phyloP scores from a whole-genome alignment of 495 filamentous ascomycete species.

The Talaromyces adpressus region DNA sequence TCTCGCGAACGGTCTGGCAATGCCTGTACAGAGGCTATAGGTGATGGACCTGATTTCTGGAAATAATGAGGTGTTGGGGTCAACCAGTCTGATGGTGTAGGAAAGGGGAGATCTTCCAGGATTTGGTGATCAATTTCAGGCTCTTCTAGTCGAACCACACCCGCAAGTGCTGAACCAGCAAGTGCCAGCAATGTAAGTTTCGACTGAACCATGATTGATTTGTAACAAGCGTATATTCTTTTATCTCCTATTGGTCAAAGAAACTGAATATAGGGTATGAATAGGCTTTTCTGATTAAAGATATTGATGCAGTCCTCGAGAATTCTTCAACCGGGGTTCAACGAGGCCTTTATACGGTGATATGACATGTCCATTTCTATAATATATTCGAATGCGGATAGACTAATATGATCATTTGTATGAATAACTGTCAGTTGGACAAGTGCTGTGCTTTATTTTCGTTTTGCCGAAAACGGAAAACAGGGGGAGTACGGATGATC shows the following conservation, averaged over 20 bases:
- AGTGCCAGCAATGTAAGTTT: not conserved
- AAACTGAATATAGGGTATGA: not conserved
- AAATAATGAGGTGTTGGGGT: not conserved
- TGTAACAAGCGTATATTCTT: not conserved
- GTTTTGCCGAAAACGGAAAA: not conserved
- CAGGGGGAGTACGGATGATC: not conserved
- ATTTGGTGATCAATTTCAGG: not conserved
- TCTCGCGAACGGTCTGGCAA: not conserved
- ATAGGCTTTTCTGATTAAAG: not conserved
- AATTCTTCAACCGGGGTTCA: not conserved
- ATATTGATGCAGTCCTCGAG: not conserved
- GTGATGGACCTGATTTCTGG: not conserved
- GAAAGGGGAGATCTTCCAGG: not conserved
- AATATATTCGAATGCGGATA: not conserved
- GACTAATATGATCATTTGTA: not conserved
- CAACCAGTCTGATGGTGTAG: not conserved
- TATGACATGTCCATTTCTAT: not conserved
- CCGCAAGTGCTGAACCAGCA: not conserved
- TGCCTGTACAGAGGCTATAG: not conserved
- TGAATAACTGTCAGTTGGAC: not conserved
- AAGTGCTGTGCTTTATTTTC: not conserved
- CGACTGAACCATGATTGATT: not conserved
- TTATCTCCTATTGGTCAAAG: not conserved
- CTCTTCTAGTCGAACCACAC: not conserved
- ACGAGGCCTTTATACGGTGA: not conserved